Evolutionary conservation across 1,284 basidiomycete species (phyloP).

Genomic region (Takashimella tepidaria): DNA sequence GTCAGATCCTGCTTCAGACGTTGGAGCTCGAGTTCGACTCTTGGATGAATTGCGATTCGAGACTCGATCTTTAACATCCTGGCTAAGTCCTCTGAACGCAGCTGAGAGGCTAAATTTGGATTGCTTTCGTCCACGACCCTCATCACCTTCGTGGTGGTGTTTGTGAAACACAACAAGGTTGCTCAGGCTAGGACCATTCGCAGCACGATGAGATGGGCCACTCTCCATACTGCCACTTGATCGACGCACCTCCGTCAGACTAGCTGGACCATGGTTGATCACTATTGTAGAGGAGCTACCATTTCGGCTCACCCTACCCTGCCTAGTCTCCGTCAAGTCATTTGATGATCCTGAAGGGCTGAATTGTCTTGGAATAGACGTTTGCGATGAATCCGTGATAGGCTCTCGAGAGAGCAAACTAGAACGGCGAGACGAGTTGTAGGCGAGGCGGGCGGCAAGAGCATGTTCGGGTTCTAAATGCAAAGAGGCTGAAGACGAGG

Average conservation of each 20-base stretch:
- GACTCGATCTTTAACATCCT: slow-evolving; percentile 41
- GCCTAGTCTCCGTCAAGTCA: slow-evolving; percentile 14
- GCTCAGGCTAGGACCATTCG: background rate
- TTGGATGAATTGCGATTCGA: slow-evolving; percentile 17
- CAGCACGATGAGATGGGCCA: background rate
- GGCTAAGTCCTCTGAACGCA: slow-evolving; percentile 43
- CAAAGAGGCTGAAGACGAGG: background rate
- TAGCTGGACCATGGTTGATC: slow-evolving; percentile 13
- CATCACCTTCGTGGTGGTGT: slow-evolving; percentile 1
- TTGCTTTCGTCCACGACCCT: slow-evolving; percentile 26
- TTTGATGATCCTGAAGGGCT: background rate
- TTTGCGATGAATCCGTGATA: background rate
- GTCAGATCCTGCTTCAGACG: slow-evolving; percentile 1
- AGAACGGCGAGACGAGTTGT: slow-evolving; percentile 5
- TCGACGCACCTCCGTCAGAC: background rate
- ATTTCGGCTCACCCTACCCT: slow-evolving; percentile 14
- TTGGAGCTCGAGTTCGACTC: slow-evolving; percentile 15
- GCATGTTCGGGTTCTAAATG: background rate
- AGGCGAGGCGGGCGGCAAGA: background rate
- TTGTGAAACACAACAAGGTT: background rate
- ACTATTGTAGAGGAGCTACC: slow-evolving; percentile 31
- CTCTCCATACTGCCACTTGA: background rate
- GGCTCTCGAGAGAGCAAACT: background rate
- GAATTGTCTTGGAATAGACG: background rate
- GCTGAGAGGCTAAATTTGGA: slow-evolving; percentile 44